A percentile compares a stretch with the other conserved stretches of the same genome.
Evolutionary conservation across 169 alveolate species (phyloP).

Genomic region (Babesia gibsoni): DNA sequence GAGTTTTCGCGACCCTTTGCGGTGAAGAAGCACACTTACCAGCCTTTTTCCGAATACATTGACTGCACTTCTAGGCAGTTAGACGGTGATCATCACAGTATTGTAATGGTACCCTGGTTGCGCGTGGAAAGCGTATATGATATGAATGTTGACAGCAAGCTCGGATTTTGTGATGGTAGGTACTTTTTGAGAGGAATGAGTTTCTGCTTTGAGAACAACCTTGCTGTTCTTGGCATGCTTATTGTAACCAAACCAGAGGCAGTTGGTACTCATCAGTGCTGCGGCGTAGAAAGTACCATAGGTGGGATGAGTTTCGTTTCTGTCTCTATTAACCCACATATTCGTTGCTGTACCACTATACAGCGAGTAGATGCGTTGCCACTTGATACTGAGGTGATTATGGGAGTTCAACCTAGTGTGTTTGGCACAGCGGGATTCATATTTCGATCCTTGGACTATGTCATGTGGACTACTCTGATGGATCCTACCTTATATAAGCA

Average conservation of each 20-base stretch:
- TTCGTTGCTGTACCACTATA: background rate
- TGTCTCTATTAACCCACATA: background rate
- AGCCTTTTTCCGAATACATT: constrained; percentile 2
- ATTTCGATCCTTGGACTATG: constrained; percentile 14
- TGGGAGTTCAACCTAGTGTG: background rate
- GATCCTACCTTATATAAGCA: constrained; percentile 32
- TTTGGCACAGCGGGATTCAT: constrained; percentile 30
- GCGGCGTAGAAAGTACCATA: background rate
- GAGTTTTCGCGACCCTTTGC: constrained; percentile 5
- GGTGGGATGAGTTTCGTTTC: constrained; percentile 45
- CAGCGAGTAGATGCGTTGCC: constrained; percentile 44
- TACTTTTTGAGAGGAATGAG: constrained; percentile 32
- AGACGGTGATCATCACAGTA: constrained; percentile 11
- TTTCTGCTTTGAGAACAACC: background rate
- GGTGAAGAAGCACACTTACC: background rate
- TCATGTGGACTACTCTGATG: constrained; percentile 32
- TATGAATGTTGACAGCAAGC: constrained; percentile 9
- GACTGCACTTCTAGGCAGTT: background rate
- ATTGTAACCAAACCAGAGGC: constrained; percentile 26
- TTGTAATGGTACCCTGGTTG: constrained; percentile 14
- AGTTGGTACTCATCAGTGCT: background rate
- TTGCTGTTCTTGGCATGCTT: background rate
- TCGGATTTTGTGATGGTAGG: constrained; percentile 30
- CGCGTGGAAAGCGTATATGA: background rate
- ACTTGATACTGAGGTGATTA: background rate